Conservation (phyloP, 495 filamentous ascomycete species). For the Hyphodiscus hymeniophilus region DNA sequence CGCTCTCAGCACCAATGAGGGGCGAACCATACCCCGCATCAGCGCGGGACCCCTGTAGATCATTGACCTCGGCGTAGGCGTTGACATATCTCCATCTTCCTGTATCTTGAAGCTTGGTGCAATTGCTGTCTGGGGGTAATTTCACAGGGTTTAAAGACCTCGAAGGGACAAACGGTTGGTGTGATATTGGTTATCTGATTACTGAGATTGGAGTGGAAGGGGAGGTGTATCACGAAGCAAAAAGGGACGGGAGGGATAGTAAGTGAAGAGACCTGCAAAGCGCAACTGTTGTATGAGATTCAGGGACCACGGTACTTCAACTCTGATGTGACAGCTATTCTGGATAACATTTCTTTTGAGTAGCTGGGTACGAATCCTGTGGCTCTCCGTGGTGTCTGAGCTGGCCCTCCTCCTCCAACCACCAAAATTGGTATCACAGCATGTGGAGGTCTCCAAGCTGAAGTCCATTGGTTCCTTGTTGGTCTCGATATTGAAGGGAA, state of each 20-base stretch:
- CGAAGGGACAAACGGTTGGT: slow-evolving; percentile 28
- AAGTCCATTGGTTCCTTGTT: slow-evolving; percentile 17
- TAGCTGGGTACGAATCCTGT: slow-evolving; percentile 37
- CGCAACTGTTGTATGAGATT: slow-evolving; percentile 53
- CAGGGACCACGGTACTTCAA: slow-evolving; percentile 53
- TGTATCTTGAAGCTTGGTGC: slow-evolving; percentile 50
- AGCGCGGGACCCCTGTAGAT: too few species aligned
- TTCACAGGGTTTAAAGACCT: slow-evolving; percentile 49
- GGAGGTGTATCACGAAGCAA: slow-evolving; percentile 29
- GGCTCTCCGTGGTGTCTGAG: slow-evolving; percentile 33
- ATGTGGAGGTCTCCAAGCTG: slow-evolving; percentile 14
- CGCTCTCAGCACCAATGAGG: too few species aligned
- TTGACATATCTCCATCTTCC: too few species aligned
- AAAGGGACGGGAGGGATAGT: slow-evolving; percentile 19
- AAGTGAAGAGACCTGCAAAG: slow-evolving; percentile 42
- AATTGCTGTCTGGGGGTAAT: slow-evolving; percentile 48
- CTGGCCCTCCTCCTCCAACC: slow-evolving; percentile 34
- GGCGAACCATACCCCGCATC: too few species aligned
- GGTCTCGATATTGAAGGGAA: slow-evolving; percentile 23
- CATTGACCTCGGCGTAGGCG: too few species aligned
- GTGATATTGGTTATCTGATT: slow-evolving; percentile 49
- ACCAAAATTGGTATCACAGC: slow-evolving; percentile 14
- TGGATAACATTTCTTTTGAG: slow-evolving; percentile 40
- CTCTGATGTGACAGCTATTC: slow-evolving; percentile 44
- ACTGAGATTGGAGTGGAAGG: slow-evolving; percentile 46